These are phyloP conservation scores for Withania somnifera DNA, from an alignment of 305 asterid species.

Conservation along the genomic window DNA sequence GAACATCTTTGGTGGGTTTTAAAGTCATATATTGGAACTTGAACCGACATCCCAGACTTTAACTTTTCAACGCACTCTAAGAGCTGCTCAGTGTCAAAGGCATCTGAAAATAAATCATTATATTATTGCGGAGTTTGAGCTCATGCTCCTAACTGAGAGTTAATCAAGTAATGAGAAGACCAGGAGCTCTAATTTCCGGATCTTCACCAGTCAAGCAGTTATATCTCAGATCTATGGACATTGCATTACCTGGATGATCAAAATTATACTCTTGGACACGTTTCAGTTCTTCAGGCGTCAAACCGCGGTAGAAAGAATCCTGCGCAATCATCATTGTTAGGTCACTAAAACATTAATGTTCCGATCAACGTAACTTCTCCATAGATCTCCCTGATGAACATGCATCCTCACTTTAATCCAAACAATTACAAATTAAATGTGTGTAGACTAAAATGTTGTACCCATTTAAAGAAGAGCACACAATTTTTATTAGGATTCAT, in stretches of 20 bases:
- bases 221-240: not conserved
- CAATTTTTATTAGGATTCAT: not conserved
- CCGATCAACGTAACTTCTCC: not conserved
- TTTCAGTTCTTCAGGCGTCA: conserved; percentile 66
- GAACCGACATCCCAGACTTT: conserved; percentile 63
- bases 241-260: conserved; percentile 81
- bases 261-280: conserved; percentile 85
- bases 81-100: conserved; percentile 96
- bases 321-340: conserved; percentile 18
- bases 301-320: conserved; percentile 96
- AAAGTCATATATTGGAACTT: conserved; percentile 88
- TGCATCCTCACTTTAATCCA: not conserved
- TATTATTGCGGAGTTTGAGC: not conserved
- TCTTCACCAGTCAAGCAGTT: not conserved
- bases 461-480: not conserved
- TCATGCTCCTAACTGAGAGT: not conserved
- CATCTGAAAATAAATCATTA: conserved; percentile 43
- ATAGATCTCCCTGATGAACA: not conserved
- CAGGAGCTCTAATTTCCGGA: not conserved
- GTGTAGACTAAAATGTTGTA: not conserved
- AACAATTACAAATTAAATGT: not conserved
- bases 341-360: not conserved
- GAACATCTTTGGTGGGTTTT: conserved; percentile 82
- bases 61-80: conserved; percentile 74
- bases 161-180: not conserved